A percentile compares a stretch with the other conserved stretches of the same genome.
These are phyloP conservation scores for Erysimum cheiranthoides DNA, from an alignment of 345 rosid species.

Conservation along the genomic window DNA sequence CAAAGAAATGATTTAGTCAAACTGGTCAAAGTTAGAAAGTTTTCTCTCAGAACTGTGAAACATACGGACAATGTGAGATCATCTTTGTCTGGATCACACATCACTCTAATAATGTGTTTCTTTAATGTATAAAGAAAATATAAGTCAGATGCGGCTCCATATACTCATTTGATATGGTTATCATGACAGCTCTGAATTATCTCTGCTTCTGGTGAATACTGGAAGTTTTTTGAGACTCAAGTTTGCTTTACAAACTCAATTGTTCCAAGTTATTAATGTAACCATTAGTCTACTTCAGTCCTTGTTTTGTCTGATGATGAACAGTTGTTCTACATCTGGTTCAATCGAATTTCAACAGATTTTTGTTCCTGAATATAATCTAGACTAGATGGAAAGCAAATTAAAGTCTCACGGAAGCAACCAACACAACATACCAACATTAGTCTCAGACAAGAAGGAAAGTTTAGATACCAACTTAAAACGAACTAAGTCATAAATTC, in stretches of 20 bases:
- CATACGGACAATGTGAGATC: background rate
- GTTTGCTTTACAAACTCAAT: background rate
- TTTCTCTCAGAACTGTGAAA: too few relatives aligned
- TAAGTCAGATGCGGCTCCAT: too few relatives aligned
- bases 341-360: background rate
- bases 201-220: constrained; percentile 11
- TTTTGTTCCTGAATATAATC: background rate
- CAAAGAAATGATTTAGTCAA: too few relatives aligned
- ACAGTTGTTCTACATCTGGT: too few relatives aligned
- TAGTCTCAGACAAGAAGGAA: too few relatives aligned
- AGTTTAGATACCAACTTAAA: background rate
- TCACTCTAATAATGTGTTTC: background rate
- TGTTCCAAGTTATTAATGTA: background rate
- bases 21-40: too few relatives aligned
- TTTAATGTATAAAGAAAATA: background rate
- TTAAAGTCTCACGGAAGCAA: background rate
- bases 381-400: too few relatives aligned
- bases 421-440: background rate
- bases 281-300: too few relatives aligned
- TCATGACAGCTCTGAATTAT: background rate
- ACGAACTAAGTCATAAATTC: background rate
- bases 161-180: background rate
- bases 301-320: too few relatives aligned
- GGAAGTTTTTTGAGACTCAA: background rate
- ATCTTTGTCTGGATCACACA: too few relatives aligned